Percentiles rank a stretch among this genome's conserved stretches.
Conservation (phyloP, 495 filamentous ascomycete genomes). For the Neurospora cerealis region DNA sequence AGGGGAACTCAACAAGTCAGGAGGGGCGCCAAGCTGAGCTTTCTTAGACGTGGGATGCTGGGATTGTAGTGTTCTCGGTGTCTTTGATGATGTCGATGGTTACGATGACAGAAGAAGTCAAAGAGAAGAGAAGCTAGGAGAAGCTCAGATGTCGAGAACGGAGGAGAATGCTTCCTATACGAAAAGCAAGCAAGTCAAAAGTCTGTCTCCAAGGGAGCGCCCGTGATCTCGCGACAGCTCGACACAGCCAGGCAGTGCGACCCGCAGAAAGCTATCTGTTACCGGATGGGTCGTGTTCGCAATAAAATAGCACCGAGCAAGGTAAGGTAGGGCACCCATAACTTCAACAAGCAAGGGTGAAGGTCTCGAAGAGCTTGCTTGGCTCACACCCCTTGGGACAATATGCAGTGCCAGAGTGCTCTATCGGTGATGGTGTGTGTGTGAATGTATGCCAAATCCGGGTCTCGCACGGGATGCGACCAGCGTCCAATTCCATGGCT, state of each 20-base stretch:
- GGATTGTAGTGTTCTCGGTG: background rate
- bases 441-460: conserved; percentile 69
- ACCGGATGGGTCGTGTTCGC: background rate
- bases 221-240: background rate
- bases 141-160: background rate
- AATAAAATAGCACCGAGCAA: background rate
- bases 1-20: background rate
- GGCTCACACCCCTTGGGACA: background rate
- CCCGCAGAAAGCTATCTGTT: background rate
- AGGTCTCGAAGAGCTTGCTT: background rate
- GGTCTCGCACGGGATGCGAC: conserved; percentile 47
- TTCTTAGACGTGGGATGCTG: background rate
- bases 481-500: conserved; percentile 89
- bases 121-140: background rate
- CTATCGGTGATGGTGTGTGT: conserved; percentile 79
- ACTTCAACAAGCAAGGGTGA: background rate
- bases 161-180: background rate
- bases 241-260: background rate
- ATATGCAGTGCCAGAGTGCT: background rate
- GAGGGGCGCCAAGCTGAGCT: background rate
- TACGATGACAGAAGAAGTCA: background rate
- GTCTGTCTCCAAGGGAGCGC: conserved; percentile 1
- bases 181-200: background rate
- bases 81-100: background rate
- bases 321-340: background rate